Evolutionary conservation across 805 yeast genomes (phyloP).

Genomic region (Monosporozyma solicola): DNA sequence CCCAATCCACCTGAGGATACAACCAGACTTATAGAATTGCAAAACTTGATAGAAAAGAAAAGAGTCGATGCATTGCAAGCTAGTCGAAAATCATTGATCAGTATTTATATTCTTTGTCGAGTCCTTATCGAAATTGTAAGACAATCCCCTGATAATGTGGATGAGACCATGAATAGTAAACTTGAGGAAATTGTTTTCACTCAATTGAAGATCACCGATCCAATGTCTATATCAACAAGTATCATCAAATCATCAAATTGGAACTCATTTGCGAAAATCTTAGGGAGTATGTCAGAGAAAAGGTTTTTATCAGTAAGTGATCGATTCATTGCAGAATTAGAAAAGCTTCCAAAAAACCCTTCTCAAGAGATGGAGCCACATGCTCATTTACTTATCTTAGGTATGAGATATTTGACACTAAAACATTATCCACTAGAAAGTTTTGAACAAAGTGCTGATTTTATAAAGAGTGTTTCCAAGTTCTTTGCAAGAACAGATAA

Average conservation of each 20-base stretch:
- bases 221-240: slow-evolving; percentile 53
- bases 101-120: slow-evolving; percentile 82
- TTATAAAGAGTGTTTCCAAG: slow-evolving; percentile 74
- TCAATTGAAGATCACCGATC: slow-evolving; percentile 82
- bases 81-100: slow-evolving; percentile 76
- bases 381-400: slow-evolving; percentile 69
- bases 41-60: slow-evolving; percentile 34
- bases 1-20: slow-evolving; percentile 34
- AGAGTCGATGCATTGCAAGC: slow-evolving; percentile 70
- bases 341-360: slow-evolving; percentile 55
- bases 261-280: slow-evolving; percentile 79
- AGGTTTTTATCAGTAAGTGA: slow-evolving; percentile 85
- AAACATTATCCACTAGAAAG: slow-evolving; percentile 79
- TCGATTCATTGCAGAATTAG: slow-evolving; percentile 85
- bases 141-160: slow-evolving; percentile 69
- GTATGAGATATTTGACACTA: slow-evolving; percentile 78
- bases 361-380: slow-evolving; percentile 48
- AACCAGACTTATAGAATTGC: slow-evolving; percentile 45
- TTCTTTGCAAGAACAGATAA: slow-evolving; percentile 63
- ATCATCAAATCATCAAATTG: slow-evolving; percentile 84
- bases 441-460: slow-evolving; percentile 91
- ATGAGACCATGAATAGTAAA: slow-evolving; percentile 71
- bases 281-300: slow-evolving; percentile 85
- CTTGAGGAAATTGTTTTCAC: slow-evolving; percentile 90
- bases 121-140: slow-evolving; percentile 87